Conservation (phyloP, 2,329 filamentous ascomycete genomes). For the Thyridium curvatum region DNA sequence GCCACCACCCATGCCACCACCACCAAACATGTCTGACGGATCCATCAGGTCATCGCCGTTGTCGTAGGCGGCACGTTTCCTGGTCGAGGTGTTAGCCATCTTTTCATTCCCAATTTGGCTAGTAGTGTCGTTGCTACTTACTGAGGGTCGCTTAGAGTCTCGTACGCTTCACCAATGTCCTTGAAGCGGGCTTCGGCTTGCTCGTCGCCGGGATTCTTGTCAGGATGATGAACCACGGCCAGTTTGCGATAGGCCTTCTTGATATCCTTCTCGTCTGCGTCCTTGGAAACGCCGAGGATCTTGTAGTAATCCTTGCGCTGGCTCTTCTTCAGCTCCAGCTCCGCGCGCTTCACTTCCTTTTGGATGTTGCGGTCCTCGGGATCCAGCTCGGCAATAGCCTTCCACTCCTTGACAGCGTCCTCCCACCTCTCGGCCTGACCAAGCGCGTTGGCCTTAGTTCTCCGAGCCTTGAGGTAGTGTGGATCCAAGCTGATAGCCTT, state of each 20-base stretch:
- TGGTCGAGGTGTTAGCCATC: conserved; percentile 33
- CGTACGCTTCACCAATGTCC: conserved; percentile 95
- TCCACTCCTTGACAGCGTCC: conserved; percentile 82
- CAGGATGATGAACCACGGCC: conserved; percentile 89
- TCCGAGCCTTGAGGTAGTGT: conserved; percentile 81
- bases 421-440: conserved; percentile 88
- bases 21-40: conserved; percentile 76
- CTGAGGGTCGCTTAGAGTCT: conserved; percentile 89
- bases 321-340: conserved; percentile 95
- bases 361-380: conserved; percentile 73
- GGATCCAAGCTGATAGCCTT: conserved; percentile 77
- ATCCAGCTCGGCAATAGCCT: conserved; percentile 75
- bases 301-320: conserved; percentile 99
- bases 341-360: conserved; percentile 82
- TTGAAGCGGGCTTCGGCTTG: conserved; percentile 90
- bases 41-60: conserved; percentile 89
- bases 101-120: conserved; percentile 2
- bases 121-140: conserved; percentile 42
- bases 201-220: conserved; percentile 90
- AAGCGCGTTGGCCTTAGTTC: conserved; percentile 86
- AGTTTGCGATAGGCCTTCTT: conserved; percentile 97
- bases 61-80: conserved; percentile 86
- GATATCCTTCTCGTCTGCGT: conserved; percentile 76
- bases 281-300: conserved; percentile 84
- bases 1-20: conserved; percentile 56